These are phyloP conservation scores for Perilla frutescens DNA, from an alignment of 257 asterid genomes.

Conservation along the genomic window DNA sequence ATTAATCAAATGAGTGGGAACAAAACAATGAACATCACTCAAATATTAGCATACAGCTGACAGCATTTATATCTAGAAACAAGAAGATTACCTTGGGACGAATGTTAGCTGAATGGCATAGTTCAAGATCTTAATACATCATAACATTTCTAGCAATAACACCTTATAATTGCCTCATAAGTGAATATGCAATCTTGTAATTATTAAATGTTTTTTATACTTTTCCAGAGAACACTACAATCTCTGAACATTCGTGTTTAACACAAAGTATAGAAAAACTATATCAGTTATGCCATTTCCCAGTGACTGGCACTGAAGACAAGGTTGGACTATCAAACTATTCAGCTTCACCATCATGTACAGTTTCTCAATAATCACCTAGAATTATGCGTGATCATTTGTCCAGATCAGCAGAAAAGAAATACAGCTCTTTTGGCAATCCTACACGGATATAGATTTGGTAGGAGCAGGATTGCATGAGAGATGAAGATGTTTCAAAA, in stretches of 20 bases:
- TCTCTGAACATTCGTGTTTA: not conserved
- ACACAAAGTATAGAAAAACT: not conserved
- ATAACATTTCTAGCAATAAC: conserved; percentile 1
- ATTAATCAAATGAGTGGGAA: conserved; percentile 14
- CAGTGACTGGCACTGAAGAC: conserved; percentile 5
- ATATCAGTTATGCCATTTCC: not conserved
- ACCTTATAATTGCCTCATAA: conserved; percentile 7
- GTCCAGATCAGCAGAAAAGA: conserved; percentile 26
- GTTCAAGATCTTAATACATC: conserved; percentile 1
- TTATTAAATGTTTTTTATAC: conserved; percentile 14
- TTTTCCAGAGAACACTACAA: not conserved
- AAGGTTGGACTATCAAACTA: conserved; percentile 16
- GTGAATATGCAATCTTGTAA: not conserved
- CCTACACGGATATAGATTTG: conserved; percentile 18
- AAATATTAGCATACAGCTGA: conserved; percentile 2
- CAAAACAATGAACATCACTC: conserved; percentile 17
- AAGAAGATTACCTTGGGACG: conserved; percentile 6
- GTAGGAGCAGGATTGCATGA: conserved; percentile 14
- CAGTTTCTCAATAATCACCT: conserved; percentile 15
- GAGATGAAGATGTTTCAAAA: not conserved
- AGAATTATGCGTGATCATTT: conserved; percentile 1
- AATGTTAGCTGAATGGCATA: not conserved
- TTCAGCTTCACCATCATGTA: not conserved
- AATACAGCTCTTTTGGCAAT: conserved; percentile 8
- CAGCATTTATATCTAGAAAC: conserved; percentile 8